Percentiles rank a stretch among this genome's conserved stretches.
These are phyloP conservation scores for Gamsiella multidivaricata DNA, from an alignment of 192 early-diverging fungal species.

Conservation along the genomic window DNA sequence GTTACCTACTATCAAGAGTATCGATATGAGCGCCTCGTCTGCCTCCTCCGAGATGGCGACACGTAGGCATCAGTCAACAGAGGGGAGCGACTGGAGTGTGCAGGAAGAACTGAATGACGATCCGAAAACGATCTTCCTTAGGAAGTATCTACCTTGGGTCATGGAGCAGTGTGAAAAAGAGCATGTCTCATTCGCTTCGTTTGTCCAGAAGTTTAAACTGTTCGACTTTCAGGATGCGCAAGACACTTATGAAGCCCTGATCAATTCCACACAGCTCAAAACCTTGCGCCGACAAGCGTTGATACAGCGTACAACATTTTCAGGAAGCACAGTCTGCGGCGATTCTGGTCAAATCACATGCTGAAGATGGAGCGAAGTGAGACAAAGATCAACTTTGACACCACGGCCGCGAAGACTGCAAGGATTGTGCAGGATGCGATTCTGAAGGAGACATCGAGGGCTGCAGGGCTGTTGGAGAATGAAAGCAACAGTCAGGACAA, in stretches of 20 bases:
- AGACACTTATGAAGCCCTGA: constrained; percentile 11
- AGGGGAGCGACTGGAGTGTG: constrained; percentile 7
- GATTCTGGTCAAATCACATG: constrained; percentile 10
- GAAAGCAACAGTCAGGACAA: neutral
- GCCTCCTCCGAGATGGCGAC: constrained; percentile 1
- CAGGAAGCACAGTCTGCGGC: constrained; percentile 6
- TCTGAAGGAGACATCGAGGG: constrained; percentile 14
- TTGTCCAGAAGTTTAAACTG: constrained; percentile 12
- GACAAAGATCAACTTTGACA: constrained; percentile 15
- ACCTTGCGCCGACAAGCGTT: constrained; percentile 2
- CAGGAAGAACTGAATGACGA: constrained; percentile 6
- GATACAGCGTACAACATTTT: constrained; percentile 13
- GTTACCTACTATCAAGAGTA: neutral
- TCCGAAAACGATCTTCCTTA: constrained; percentile 1
- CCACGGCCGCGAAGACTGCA: constrained; percentile 10
- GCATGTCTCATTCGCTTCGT: constrained; percentile 16
- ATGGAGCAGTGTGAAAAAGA: constrained; percentile 5
- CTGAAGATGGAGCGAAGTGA: constrained; percentile 11
- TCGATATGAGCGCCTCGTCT: neutral
- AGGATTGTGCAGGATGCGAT: constrained; percentile 10
- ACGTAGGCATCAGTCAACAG: neutral
- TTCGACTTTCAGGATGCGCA: constrained; percentile 17
- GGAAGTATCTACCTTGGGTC: constrained; percentile 4
- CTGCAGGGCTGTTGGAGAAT: constrained; percentile 7
- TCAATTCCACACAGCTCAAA: constrained; percentile 1